These are phyloP conservation scores for Ceratobasidium sp. DNA, from an alignment of 1,284 basidiomycete genomes.

Conservation along the genomic window DNA sequence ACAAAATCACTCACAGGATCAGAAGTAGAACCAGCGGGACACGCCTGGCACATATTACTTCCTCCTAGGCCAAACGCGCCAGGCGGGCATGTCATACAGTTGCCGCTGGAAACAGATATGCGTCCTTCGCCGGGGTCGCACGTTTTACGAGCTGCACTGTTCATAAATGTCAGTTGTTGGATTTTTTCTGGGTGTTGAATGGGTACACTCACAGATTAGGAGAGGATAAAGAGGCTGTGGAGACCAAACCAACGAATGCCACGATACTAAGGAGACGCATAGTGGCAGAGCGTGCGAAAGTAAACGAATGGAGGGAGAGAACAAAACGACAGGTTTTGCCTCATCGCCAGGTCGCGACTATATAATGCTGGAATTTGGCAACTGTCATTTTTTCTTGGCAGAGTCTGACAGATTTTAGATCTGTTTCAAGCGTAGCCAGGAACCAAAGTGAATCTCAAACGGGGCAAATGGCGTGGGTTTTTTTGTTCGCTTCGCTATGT, in stretches of 20 bases:
- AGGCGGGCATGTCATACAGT: slow-evolving; percentile 1
- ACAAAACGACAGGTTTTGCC: no score
- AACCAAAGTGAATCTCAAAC: no score
- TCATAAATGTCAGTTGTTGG: not conserved
- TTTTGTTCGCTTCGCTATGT: no score
- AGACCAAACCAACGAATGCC: not conserved
- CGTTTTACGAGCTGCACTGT: not conserved
- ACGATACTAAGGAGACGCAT: slow-evolving; percentile 38
- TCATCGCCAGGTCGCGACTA: no score
- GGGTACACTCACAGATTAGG: not conserved
- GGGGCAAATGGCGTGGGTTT: no score
- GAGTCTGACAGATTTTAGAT: no score
- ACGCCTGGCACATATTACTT: not conserved
- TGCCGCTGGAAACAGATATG: not conserved
- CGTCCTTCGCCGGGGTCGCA: not conserved
- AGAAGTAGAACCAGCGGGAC: slow-evolving; percentile 31
- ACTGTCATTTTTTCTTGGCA: no score
- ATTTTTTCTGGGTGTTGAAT: no score
- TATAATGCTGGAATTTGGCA: no score
- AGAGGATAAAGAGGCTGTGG: slow-evolving; percentile 2
- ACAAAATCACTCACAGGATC: not conserved
- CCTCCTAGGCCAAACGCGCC: slow-evolving; percentile 7
- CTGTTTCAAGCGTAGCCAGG: no score
- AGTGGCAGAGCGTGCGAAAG: not conserved
- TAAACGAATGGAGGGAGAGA: not conserved